These are phyloP conservation scores for Monosporascus cannonballus DNA, from an alignment of 2,329 filamentous ascomycete genomes.

Conservation along the genomic window DNA sequence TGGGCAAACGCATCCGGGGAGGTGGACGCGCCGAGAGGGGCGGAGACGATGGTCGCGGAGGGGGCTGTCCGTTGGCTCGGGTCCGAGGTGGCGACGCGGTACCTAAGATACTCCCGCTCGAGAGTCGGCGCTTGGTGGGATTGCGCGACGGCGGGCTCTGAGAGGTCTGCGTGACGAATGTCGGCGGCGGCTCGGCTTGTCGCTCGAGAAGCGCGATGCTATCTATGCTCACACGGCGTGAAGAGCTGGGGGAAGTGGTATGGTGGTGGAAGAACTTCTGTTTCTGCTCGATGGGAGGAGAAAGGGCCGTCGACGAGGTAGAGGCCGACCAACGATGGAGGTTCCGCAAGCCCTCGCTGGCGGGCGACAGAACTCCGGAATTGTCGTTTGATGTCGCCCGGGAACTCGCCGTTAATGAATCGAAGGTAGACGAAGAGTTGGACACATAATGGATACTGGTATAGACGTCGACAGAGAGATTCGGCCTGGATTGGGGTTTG, in stretches of 20 bases:
- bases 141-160: conserved; percentile 19
- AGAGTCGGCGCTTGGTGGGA: conserved; percentile 20
- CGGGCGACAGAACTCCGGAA: background rate
- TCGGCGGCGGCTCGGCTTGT: conserved; percentile 3
- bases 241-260: conserved; percentile 28
- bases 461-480: background rate
- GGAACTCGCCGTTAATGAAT: background rate
- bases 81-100: background rate
- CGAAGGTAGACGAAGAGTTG: background rate
- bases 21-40: conserved; percentile 16
- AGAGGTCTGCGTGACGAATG: conserved; percentile 1
- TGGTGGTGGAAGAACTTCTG: conserved; percentile 11
- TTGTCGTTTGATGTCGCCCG: background rate
- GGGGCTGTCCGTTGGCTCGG: conserved; percentile 14
- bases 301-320: conserved; percentile 37
- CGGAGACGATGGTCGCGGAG: conserved; percentile 24
- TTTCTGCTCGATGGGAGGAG: conserved; percentile 7
- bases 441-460: background rate
- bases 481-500: conserved; percentile 1
- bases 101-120: conserved; percentile 16
- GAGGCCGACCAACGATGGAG: conserved; percentile 50
- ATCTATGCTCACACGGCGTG: conserved; percentile 40
- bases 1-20: conserved; percentile 20
- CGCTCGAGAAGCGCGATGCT: conserved; percentile 26
- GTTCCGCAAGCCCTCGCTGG: conserved; percentile 40